Evolutionary conservation across 2,329 filamentous ascomycete genomes (phyloP).

Genomic region (Calonectria pteridis): DNA sequence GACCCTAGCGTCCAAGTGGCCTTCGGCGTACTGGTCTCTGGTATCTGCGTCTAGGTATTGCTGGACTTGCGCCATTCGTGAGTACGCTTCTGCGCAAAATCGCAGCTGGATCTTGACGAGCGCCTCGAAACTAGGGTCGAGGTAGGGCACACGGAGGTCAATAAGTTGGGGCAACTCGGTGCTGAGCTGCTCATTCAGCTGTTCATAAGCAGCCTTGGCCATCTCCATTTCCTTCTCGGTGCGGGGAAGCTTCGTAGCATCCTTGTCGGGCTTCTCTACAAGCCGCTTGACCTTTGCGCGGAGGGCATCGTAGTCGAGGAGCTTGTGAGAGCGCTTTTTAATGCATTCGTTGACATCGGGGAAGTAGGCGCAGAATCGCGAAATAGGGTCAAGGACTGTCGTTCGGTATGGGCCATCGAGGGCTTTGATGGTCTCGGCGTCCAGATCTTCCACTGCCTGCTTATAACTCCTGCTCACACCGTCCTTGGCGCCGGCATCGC

Average conservation of each 20-base stretch:
- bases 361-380: conserved; percentile 97
- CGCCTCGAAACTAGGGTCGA: conserved; percentile 97
- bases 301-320: conserved; percentile 97
- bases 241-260: conserved; percentile 93
- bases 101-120: conserved; percentile 98
- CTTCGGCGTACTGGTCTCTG: conserved; percentile 94
- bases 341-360: conserved; percentile 99
- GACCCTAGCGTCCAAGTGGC: conserved; percentile 89
- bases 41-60: conserved; percentile 97
- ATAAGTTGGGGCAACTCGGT: conserved; percentile 95
- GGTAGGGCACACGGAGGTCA: conserved; percentile 94
- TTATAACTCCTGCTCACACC: conserved; percentile 98
- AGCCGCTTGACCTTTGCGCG: conserved; percentile 97
- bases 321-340: conserved; percentile 98
- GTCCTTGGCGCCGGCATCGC: conserved; percentile 93
- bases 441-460: conserved; percentile 96
- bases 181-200: conserved; percentile 96
- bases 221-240: conserved; percentile 97
- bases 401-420: conserved; percentile 95
- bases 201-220: conserved; percentile 92
- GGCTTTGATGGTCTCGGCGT: conserved; percentile 98
- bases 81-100: conserved; percentile 98
- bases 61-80: conserved; percentile 98
- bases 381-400: conserved; percentile 95
- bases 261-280: conserved; percentile 98